A percentile compares a stretch with the other conserved stretches of the same genome.
phyloP scores from a whole-genome alignment of 139 green algal genomes.

The Chlamydomonas applanata region DNA sequence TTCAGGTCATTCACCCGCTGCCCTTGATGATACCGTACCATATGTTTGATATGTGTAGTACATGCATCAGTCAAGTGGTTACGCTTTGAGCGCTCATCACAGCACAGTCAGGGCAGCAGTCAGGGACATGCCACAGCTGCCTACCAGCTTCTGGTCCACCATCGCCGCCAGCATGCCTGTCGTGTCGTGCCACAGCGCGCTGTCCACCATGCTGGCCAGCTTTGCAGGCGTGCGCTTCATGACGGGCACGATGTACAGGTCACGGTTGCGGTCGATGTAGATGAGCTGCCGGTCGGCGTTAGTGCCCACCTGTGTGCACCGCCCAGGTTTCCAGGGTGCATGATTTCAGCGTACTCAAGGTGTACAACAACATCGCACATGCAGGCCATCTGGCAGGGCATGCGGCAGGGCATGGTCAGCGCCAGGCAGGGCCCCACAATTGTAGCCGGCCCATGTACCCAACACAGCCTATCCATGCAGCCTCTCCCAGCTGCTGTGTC shows the following conservation, averaged over 20 bases:
- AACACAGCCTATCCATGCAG: background rate
- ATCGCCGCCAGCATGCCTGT: slow-evolving; percentile 68
- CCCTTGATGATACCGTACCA: too few relatives aligned
- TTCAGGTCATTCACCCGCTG: too few relatives aligned
- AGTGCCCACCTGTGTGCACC: slow-evolving; percentile 36
- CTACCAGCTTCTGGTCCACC: slow-evolving; percentile 47
- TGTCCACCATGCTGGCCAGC: slow-evolving; percentile 68
- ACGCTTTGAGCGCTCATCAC: too few relatives aligned
- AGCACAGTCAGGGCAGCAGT: too few relatives aligned
- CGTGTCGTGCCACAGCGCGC: slow-evolving; percentile 62
- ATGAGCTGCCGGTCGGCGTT: slow-evolving; percentile 56
- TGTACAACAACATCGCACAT: background rate
- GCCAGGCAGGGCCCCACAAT: background rate
- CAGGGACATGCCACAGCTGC: too few relatives aligned
- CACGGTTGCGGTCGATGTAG: slow-evolving; percentile 71
- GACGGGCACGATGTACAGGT: slow-evolving; percentile 63
- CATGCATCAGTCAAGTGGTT: too few relatives aligned
- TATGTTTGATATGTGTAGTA: too few relatives aligned
- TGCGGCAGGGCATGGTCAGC: background rate
- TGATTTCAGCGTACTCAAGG: background rate
- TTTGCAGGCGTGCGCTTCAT: slow-evolving; percentile 51
- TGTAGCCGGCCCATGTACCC: background rate
- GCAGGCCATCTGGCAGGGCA: background rate
- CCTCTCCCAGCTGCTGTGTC: background rate
- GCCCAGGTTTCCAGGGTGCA: background rate